phyloP scores from a whole-genome alignment of 1,139 yeast genomes.

The Casaregolazyma lundiana region DNA sequence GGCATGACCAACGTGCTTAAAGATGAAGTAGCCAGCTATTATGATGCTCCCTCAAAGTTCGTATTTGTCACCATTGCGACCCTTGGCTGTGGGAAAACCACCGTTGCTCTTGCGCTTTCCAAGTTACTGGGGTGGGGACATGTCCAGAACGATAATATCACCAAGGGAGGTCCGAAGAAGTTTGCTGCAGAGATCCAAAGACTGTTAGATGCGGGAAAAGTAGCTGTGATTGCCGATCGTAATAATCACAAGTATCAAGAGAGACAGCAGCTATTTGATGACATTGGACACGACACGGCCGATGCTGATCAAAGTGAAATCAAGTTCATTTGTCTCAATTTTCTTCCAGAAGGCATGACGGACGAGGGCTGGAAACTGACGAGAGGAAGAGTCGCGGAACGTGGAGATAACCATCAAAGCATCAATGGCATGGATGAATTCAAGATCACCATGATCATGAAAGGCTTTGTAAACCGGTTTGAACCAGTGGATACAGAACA shows the following conservation, averaged over 20 bases:
- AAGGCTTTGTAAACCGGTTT: slow-evolving; percentile 66
- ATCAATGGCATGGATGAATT: slow-evolving; percentile 50
- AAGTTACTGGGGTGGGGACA: slow-evolving; percentile 64
- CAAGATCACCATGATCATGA: slow-evolving; percentile 58
- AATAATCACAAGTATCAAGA: slow-evolving; percentile 74
- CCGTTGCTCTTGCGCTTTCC: slow-evolving; percentile 59
- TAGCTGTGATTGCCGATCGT: slow-evolving; percentile 74
- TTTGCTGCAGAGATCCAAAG: slow-evolving; percentile 40
- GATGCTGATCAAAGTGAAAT: slow-evolving; percentile 31
- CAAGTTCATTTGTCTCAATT: slow-evolving; percentile 65
- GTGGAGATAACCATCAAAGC: slow-evolving; percentile 92
- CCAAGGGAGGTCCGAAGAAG: slow-evolving; percentile 38
- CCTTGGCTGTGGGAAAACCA: slow-evolving; percentile 94
- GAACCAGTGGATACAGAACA: slow-evolving; percentile 48
- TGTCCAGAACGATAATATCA: slow-evolving; percentile 80
- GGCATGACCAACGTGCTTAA: slow-evolving; percentile 38
- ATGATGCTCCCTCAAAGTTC: slow-evolving; percentile 39
- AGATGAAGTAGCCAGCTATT: slow-evolving; percentile 3
- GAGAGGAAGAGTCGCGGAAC: slow-evolving; percentile 48
- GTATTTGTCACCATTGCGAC: slow-evolving; percentile 81
- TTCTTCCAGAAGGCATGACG: slow-evolving; percentile 41
- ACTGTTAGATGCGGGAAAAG: slow-evolving; percentile 42
- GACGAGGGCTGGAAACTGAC: slow-evolving; percentile 43
- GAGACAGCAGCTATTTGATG: slow-evolving; percentile 60
- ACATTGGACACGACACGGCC: slow-evolving; percentile 34